These are phyloP conservation scores for Huiozyma sinensis DNA, from an alignment of 805 yeast species.

Conservation along the genomic window DNA sequence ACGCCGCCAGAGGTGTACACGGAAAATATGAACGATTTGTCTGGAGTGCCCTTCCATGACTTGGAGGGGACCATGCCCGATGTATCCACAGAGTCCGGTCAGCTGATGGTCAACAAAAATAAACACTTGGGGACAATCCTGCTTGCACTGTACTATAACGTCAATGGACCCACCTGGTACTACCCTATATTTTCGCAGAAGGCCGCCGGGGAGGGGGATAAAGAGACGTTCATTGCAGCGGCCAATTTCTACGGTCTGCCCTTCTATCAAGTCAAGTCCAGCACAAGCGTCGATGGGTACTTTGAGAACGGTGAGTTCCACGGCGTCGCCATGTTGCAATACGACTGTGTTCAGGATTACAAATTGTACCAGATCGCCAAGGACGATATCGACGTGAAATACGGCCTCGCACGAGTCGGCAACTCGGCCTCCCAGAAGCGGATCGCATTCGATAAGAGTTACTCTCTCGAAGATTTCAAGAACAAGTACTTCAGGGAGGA, in stretches of 20 bases:
- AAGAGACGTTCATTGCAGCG: conserved; percentile 62
- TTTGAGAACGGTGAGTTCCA: conserved; percentile 28
- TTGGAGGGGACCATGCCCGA: conserved; percentile 57
- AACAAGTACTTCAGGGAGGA: conserved; percentile 10
- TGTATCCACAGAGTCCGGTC: conserved; percentile 69
- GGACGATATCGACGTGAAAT: conserved; percentile 10
- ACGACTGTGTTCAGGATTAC: conserved; percentile 55
- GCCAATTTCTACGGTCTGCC: conserved; percentile 36
- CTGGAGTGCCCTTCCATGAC: conserved; percentile 41
- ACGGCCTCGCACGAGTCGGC: neutral
- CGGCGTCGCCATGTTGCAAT: conserved; percentile 75
- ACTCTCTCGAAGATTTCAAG: conserved; percentile 13
- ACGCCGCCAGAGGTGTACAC: conserved; percentile 27
- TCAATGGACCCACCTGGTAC: conserved; percentile 56
- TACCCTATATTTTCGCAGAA: conserved; percentile 68
- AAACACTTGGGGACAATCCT: conserved; percentile 48
- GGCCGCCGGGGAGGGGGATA: conserved; percentile 75
- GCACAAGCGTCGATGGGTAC: conserved; percentile 33
- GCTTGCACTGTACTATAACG: conserved; percentile 55
- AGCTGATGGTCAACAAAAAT: conserved; percentile 51
- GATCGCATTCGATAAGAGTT: conserved; percentile 9
- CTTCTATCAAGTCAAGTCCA: conserved; percentile 39
- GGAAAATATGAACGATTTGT: conserved; percentile 13
- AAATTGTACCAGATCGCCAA: conserved; percentile 12
- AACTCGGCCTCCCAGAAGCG: neutral